A percentile compares a stretch with the other conserved stretches of the same genome.
Conservation (phyloP, 208 protist species). For the Balamuthia mandrillaris region DNA sequence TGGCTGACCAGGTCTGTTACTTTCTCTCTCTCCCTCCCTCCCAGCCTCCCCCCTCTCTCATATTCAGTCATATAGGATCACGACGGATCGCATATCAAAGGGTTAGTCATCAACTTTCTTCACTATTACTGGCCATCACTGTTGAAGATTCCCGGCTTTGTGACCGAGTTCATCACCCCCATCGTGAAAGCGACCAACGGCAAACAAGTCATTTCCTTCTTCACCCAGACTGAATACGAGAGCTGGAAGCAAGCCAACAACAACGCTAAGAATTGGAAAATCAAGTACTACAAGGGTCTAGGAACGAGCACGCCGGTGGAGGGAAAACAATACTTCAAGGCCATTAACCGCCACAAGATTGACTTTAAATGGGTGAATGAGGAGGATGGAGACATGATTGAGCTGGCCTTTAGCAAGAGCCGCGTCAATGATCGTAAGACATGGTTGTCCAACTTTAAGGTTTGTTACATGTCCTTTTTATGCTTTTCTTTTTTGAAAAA, state of each 20-base stretch:
- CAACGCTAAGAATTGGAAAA: slow-evolving; percentile 84
- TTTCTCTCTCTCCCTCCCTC: background rate
- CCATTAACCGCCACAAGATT: slow-evolving; percentile 94
- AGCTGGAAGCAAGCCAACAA: slow-evolving; percentile 67
- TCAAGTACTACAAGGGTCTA: slow-evolving; percentile 99
- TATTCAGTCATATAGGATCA: slow-evolving; percentile 85
- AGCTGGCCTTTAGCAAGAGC: slow-evolving; percentile 98
- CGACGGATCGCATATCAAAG: slow-evolving; percentile 99
- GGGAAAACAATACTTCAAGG: slow-evolving; percentile 99
- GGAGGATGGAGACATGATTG: slow-evolving; percentile 89
- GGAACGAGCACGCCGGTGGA: slow-evolving; percentile 93
- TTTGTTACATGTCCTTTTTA: slow-evolving; percentile 74
- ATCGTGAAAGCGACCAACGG: slow-evolving; percentile 95
- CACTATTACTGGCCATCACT: slow-evolving; percentile 99
- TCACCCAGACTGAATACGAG: slow-evolving; percentile 98
- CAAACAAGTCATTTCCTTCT: slow-evolving; percentile 90
- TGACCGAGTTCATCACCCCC: slow-evolving; percentile 99
- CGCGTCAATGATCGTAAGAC: slow-evolving; percentile 95
- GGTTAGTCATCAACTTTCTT: slow-evolving; percentile 99
- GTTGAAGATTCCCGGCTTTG: slow-evolving; percentile 89
- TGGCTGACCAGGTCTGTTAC: slow-evolving; percentile 95
- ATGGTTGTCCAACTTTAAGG: slow-evolving; percentile 92
- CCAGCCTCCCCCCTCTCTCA: background rate
- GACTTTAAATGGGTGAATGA: slow-evolving; percentile 84
- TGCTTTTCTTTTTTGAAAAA: too few species aligned